Evolutionary conservation across 2,329 filamentous ascomycete species (phyloP), one percentile per base, ranked within the genome.

Genomic region (Phialocephala subalpina): DNA sequence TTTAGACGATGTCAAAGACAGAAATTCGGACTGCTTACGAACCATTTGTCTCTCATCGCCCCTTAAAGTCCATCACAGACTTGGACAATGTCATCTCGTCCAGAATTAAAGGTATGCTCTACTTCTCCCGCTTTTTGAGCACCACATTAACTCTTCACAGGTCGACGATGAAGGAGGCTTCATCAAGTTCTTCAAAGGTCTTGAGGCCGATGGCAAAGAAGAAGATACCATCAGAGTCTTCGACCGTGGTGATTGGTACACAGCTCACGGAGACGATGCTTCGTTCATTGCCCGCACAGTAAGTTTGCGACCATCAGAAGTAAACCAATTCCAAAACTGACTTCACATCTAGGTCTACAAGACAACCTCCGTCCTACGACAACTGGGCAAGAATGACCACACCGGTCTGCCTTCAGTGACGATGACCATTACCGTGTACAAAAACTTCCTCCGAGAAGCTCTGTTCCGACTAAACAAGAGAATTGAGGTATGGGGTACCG

Each of bases 131-230:
- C 45, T 52, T 8, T 58, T 61, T 18, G 45, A 22, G 11, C 16
- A 35, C 45, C 35, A 52, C 73, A 62, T 63, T 69, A 68, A 70
- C 63, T 11, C 22, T 57, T 2, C 40, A 14, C 63, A 94, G 92
- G 93, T 98, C 77, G 97, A 99, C 76, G 96, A 99, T 77, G 96
- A 99, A 83, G 90, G 91, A 76, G 94, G 95, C 72, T 99, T 99
- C 84, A 97, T 98, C 81, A 93, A 91, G 73, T 97, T 94, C 82
- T 99, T 97, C 84, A 95, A 95, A 73, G 91, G 90, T n/a, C 85
- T 99, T 2, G n/a, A n/a, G n/a, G n/a, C 89, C 93, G 6, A 75
- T 83, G 29, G 4, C 16, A 88, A 89, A 61, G 87, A 89, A 72
- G 86, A 89, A 45, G 91, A 92, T 62, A 94, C 93, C 0, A 86